Evolutionary conservation across 257 asterid genomes (phyloP).

Genomic region (Cordia subcordata): DNA sequence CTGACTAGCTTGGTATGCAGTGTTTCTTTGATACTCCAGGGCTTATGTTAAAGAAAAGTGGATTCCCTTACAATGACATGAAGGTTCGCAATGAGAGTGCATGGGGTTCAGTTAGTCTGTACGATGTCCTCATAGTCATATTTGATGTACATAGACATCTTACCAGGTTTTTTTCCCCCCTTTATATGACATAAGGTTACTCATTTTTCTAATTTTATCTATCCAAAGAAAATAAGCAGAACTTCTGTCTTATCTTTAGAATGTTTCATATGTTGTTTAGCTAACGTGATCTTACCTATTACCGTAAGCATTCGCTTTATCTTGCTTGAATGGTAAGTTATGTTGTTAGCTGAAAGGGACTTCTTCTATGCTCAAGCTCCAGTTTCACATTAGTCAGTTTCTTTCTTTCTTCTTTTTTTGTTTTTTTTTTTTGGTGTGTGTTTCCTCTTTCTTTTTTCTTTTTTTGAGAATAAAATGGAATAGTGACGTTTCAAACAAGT

Average conservation of each 20-base stretch:
- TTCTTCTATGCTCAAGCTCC: too few relatives aligned
- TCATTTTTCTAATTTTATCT: not conserved
- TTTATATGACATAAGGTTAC: not conserved
- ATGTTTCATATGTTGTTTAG: not conserved
- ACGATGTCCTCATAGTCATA: slow-evolving; percentile 75
- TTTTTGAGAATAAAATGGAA: too few relatives aligned
- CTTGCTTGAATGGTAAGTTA: too few relatives aligned
- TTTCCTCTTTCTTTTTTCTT: too few relatives aligned
- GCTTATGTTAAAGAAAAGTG: slow-evolving; percentile 86
- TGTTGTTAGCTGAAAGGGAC: too few relatives aligned
- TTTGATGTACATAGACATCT: slow-evolving; percentile 96
- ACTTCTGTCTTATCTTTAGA: too few relatives aligned
- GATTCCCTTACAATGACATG: slow-evolving; percentile 73
- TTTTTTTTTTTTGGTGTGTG: too few relatives aligned
- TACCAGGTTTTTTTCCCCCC: slow-evolving; percentile 44
- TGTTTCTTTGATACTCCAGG: slow-evolving; percentile 99
- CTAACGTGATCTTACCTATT: too few relatives aligned
- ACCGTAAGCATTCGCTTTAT: not conserved
- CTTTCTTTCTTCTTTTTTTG: too few relatives aligned
- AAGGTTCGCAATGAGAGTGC: slow-evolving; percentile 86
- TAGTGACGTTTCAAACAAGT: too few relatives aligned
- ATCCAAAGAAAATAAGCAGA: not conserved
- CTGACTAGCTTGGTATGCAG: slow-evolving; percentile 47
- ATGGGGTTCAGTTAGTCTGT: slow-evolving; percentile 79
- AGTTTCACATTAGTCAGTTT: too few relatives aligned